Base-by-base conservation (phyloP, 306 rosid species). In the Casuarina glauca region DNA sequence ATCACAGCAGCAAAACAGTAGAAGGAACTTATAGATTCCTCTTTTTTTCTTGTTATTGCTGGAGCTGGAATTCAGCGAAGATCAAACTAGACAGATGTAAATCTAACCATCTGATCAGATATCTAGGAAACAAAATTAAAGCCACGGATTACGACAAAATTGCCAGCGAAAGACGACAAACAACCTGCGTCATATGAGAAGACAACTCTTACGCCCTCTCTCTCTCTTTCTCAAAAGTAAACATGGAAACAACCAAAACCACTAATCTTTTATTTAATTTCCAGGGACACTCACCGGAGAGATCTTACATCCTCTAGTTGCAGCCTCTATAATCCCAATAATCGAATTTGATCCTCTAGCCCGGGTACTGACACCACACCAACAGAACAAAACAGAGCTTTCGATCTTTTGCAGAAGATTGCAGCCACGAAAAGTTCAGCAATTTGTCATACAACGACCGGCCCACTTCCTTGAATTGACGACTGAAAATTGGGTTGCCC, bases 271-370 rank as follows among this genome's bases (percentile, higher is more conserved):
- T n/a, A 79, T 71, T 74, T 71, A 71, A 58, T 39, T 19, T 15
- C 62, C 38, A 74, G 39, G 64, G 82, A 57, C 76, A 82, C 93
- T 86, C 86, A 84, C 89, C 89, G 57, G 71, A 70, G 69, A 84
- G 76, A 84, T 80, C 67, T 70, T 20, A 66, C 46, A 74, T 4
- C 73, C 46, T 36, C 79, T 43, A 10, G 15, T 49, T 74, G 57
- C 74, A 48, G 58, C 74, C 11, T 35, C 42, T 74, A 49, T 49
- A 38, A 2, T 48, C 44, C 71, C 38, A 19, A 61, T 11, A 76
- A 83, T 53, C 74, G 46, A 80, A 74, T 55, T 78, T 74, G 67
- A 64, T 68, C 49, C 61, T 12, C 53, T 16, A 5, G 58, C 13
- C 17, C 36, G 46, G 55, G 58, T 54, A 68, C 19, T 77, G 41